phyloP scores from a whole-genome alignment of 2,329 filamentous ascomycete species.

The Chaetothyriales sp. region DNA sequence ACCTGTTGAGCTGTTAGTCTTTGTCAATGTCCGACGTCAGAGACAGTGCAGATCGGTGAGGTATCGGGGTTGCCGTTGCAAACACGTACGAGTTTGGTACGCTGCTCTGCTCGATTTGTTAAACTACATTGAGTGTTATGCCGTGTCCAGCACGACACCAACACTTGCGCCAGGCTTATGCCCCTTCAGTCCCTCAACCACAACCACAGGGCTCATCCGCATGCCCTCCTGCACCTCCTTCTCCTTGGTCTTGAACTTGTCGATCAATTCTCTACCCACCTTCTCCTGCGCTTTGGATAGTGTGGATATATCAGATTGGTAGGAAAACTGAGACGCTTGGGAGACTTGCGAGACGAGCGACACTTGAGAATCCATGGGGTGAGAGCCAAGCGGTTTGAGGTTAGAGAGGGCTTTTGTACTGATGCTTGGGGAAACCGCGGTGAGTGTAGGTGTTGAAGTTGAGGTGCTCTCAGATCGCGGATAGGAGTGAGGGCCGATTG shows the following conservation, averaged over 20 bases:
- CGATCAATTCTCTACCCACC: too few relatives aligned
- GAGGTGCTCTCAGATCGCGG: not conserved
- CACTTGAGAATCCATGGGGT: not conserved
- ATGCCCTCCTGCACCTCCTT: not conserved
- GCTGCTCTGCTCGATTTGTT: too few relatives aligned
- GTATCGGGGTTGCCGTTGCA: not conserved
- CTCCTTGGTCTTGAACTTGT: not conserved
- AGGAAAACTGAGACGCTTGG: not conserved
- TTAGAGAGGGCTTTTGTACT: not conserved
- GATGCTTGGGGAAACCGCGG: not conserved
- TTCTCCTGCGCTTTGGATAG: not conserved
- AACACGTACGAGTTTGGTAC: too few relatives aligned
- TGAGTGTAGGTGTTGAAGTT: not conserved
- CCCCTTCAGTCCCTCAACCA: not conserved
- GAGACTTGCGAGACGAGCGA: not conserved
- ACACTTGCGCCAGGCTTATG: conserved; percentile 1
- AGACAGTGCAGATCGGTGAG: not conserved
- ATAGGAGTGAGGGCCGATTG: not conserved
- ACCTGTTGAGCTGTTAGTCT: not conserved
- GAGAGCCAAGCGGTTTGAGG: not conserved
- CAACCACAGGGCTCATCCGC: not conserved
- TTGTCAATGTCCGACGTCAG: too few relatives aligned
- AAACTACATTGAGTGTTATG: not conserved
- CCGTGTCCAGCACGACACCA: not conserved
- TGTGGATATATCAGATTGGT: not conserved